phyloP scores from a whole-genome alignment of 1,284 basidiomycete genomes.

The Moesziomyces sp. region DNA sequence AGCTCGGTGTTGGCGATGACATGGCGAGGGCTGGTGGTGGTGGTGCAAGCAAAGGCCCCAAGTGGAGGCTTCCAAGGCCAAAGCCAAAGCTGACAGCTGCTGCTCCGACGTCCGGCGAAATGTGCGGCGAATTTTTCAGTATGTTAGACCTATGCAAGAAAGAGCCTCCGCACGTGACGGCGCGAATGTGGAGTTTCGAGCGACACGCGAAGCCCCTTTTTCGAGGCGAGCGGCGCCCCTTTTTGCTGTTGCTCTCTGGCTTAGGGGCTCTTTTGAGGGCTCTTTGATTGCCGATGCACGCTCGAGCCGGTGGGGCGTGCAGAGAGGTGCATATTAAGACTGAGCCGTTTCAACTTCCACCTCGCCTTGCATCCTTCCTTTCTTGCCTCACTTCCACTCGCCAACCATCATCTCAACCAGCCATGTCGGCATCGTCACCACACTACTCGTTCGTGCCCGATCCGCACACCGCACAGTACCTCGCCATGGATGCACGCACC shows the following conservation, averaged over 20 bases:
- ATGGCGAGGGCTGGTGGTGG: neutral
- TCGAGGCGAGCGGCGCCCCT: neutral
- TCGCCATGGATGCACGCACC: constrained; percentile 22
- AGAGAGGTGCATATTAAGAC: constrained; percentile 22
- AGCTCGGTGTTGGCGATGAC: neutral
- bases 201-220: constrained; percentile 11
- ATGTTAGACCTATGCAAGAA: constrained; percentile 1
- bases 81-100: constrained; percentile 2
- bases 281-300: no score
- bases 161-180: constrained; percentile 17
- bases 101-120: constrained; percentile 7
- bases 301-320: no score
- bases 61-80: constrained; percentile 1
- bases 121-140: neutral
- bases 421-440: neutral
- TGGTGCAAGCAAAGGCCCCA: no score
- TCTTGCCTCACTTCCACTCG: neutral
- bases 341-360: constrained; percentile 33
- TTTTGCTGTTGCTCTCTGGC: neutral
- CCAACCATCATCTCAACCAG: constrained; percentile 5
- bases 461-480: constrained; percentile 24
- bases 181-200: constrained; percentile 23
- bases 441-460: constrained; percentile 35
- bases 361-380: constrained; percentile 2
- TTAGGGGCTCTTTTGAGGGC: no score